Evolutionary conservation across 2,329 filamentous ascomycete genomes (phyloP), one percentile per base, ranked within the genome.

Genomic region (Calonectria pteridis): DNA sequence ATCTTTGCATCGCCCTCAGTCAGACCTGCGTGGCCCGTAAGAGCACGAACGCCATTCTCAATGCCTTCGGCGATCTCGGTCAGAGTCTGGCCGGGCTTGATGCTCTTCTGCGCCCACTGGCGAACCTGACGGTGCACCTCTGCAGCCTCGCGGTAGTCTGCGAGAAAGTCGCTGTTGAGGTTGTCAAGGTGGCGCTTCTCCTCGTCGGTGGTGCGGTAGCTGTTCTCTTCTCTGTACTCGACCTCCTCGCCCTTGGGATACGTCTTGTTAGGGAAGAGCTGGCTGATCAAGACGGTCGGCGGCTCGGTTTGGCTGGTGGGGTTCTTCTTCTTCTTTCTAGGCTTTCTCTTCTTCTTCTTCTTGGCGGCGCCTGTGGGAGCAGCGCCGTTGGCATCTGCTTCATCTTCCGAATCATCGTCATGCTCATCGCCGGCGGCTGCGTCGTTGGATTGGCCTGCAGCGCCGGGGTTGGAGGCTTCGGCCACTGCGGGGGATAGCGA

Each of bases 91-190:
- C 95, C 95, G 0, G 95, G 95, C 87, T 94, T 94, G 82, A 97
- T 94, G 81, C 89, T 93, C 83, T 93, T 93, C 85, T 95, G 93
- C 4, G 94, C 94, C 90, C 94, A 96, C 84, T 95, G 93, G 65
- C 95, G 93, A 71, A 97, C 95, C 83, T 97, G 94, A 71, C 95
- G 92, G 84, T 98, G 95, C n/a, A 95, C 91, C 85, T 97, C 95
- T n/a, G 95, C 94, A 59, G 92, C 95, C 80, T 96, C 91, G 75
- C 95, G 93, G 84, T 96, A 97, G 81, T 97, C 95, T 74, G 90
- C 88, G 67, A 97, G 85, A 86, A 95, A 96, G 76, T 96, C 93
- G 79, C 91, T 93, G 84, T 95, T 94, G 87, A 95, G 91, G 81
- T 94, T 94, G 82, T 96, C 94, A 67, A 96, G 88, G 80, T 96